Evolutionary conservation across 2,329 filamentous ascomycete species (phyloP).

Genomic region (Ceratocystis lukuohia): DNA sequence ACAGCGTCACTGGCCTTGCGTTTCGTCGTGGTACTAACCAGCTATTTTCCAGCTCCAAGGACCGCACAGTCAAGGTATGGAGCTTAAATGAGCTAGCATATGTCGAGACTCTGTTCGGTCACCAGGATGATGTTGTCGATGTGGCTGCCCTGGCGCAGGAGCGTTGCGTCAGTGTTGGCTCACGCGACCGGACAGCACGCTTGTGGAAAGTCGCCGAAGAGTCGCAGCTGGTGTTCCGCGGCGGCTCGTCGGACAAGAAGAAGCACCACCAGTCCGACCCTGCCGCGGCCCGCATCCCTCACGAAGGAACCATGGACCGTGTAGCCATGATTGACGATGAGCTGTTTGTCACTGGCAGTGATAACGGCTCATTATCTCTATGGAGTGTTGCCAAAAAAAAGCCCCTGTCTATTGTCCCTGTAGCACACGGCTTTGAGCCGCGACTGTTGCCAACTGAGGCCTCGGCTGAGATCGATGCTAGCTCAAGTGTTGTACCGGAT

Average conservation of each 20-base stretch:
- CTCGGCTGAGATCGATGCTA: slow-evolving; percentile 57
- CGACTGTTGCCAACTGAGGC: slow-evolving; percentile 52
- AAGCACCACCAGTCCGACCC: slow-evolving; percentile 23
- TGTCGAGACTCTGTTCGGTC: slow-evolving; percentile 88
- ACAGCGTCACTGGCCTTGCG: slow-evolving; percentile 68
- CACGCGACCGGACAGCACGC: slow-evolving; percentile 78
- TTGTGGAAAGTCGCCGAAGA: slow-evolving; percentile 96
- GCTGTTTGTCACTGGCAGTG: slow-evolving; percentile 83
- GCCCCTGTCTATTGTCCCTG: slow-evolving; percentile 62
- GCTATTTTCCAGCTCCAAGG: slow-evolving; percentile 78
- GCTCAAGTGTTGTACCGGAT: slow-evolving; percentile 44
- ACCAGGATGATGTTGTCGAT: slow-evolving; percentile 80
- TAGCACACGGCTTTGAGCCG: slow-evolving; percentile 76
- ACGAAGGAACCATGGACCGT: slow-evolving; percentile 79
- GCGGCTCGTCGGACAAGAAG: slow-evolving; percentile 54
- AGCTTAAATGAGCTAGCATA: slow-evolving; percentile 85
- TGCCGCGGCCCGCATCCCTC: slow-evolving; percentile 36
- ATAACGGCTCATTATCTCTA: slow-evolving; percentile 74
- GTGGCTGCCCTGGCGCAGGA: slow-evolving; percentile 74
- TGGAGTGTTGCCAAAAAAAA: slow-evolving; percentile 95
- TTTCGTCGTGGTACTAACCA: slow-evolving; percentile 85
- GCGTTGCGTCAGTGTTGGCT: slow-evolving; percentile 79
- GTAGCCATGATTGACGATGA: slow-evolving; percentile 80
- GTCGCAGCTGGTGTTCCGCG: slow-evolving; percentile 86
- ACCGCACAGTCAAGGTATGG: slow-evolving; percentile 93